phyloP scores from a whole-genome alignment of 1,284 basidiomycete genomes.

The Ganoderma lingzhi region DNA sequence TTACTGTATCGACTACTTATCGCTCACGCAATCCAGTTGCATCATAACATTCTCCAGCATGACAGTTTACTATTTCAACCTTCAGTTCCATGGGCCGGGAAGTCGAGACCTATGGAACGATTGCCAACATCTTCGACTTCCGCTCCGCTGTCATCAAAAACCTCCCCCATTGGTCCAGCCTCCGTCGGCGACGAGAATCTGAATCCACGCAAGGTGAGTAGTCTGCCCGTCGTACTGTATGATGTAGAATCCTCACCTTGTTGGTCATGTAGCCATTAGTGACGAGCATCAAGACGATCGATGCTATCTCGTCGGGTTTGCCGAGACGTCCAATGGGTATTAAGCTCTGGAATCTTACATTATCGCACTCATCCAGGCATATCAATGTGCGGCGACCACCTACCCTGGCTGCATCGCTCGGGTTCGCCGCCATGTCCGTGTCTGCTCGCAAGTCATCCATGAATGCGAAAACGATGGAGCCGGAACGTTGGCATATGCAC shows the following conservation, averaged over 20 bases:
- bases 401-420: constrained; percentile 43
- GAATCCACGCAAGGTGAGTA: constrained; percentile 6
- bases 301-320: constrained; percentile 57
- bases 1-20: constrained; percentile 31
- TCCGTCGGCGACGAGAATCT: constrained; percentile 43
- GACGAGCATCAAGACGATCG: constrained; percentile 56
- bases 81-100: constrained; percentile 18
- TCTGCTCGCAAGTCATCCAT: constrained; percentile 36
- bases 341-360: constrained; percentile 43
- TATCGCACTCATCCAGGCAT: background rate
- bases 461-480: background rate
- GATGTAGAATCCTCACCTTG: constrained; percentile 47
- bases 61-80: constrained; percentile 28
- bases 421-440: constrained; percentile 56
- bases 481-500: background rate
- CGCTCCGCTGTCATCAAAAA: background rate
- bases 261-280: constrained; percentile 63
- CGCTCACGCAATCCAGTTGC: constrained; percentile 16
- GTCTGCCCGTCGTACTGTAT: background rate
- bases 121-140: background rate
- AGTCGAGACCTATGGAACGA: background rate
- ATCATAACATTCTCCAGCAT: background rate
- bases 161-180: constrained; percentile 39
- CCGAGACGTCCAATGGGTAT: constrained; percentile 62
- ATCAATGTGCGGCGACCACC: constrained; percentile 24